Evolutionary conservation across 73 alveolate species (phyloP).

Genomic region (Paramecium sexaurelia): DNA sequence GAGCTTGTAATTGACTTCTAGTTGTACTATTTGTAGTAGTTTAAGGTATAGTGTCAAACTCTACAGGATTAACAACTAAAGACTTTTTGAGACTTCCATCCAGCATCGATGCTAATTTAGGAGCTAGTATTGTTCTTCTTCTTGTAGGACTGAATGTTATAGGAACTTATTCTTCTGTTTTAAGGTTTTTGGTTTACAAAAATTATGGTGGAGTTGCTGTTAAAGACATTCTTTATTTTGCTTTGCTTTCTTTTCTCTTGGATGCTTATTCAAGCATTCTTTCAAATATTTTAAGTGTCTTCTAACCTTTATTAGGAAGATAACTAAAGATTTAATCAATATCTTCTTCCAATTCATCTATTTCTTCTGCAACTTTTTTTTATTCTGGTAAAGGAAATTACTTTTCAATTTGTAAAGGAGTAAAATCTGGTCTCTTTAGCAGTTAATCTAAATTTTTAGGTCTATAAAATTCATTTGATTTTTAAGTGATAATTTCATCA

Average conservation of each 20-base stretch:
- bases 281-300: constrained; percentile 7
- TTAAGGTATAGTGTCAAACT: background rate
- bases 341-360: background rate
- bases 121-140: constrained; percentile 52
- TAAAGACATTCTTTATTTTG: background rate
- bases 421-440: background rate
- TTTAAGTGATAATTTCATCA: background rate
- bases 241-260: background rate
- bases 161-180: background rate
- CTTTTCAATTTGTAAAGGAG: constrained; percentile 29
- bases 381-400: background rate
- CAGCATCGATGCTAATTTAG: background rate
- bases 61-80: background rate
- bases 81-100: background rate
- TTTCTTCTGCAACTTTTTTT: constrained; percentile 37
- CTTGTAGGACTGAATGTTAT: constrained; percentile 23
- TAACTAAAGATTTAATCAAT: background rate
- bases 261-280: constrained; percentile 32
- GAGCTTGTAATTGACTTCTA: background rate
- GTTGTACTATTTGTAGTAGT: background rate
- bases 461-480: constrained; percentile 6
- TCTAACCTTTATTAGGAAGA: background rate
- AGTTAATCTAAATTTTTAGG: background rate
- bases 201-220: background rate
- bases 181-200: background rate